Base-by-base conservation (phyloP, 352 stramenopile genomes). In the Phytophthora rubi region DNA sequence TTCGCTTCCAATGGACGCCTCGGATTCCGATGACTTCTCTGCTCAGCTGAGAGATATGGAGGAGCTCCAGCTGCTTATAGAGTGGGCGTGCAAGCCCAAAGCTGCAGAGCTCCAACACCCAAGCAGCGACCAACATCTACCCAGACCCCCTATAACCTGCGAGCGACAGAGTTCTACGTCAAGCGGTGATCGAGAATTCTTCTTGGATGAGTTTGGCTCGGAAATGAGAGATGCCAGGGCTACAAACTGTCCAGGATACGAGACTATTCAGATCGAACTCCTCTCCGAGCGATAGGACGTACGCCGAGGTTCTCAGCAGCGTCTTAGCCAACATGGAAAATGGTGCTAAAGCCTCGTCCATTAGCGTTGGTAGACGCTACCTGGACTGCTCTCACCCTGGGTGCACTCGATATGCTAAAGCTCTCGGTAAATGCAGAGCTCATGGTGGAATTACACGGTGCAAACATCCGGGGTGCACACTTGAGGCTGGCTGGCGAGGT, bases 401-500 rank as follows among this genome's bases (percentile, higher is more conserved):
- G 51, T 75, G 68, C 15, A 4, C 62, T 64, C 53, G 52, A 57
- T 15, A 63, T 66, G 44, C 55, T 16, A 2, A 75, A 68, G 59
- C 39, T 7, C 6, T 47, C 15, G 68, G 62, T 10, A 71, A 71
- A 30, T 75, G 68, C 47, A 71, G 71, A 26, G 42, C 51, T 6
- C 68, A 75, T 58, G 68, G 68, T 12, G 68, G 68, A 16, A 47
- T 71, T 2, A 45, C 45, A 18, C 26, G 35, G 21, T 75, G 68
- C 16, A 71, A 52, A 21, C 18, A 65, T 35, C 10, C 21, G 21
- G 62, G 59, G 2, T 75, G 68, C 35, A 61, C 51, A 23, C 26
- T 35, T 18, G 26, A 21, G 26, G 51, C 53, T 18, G 45, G 61
- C 21, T 63, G 62, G 42, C 18, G 56, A 13, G 63, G 68, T 15